Conservation (phyloP, 768 basidiomycete species). For the Saitozyma sp. region DNA sequence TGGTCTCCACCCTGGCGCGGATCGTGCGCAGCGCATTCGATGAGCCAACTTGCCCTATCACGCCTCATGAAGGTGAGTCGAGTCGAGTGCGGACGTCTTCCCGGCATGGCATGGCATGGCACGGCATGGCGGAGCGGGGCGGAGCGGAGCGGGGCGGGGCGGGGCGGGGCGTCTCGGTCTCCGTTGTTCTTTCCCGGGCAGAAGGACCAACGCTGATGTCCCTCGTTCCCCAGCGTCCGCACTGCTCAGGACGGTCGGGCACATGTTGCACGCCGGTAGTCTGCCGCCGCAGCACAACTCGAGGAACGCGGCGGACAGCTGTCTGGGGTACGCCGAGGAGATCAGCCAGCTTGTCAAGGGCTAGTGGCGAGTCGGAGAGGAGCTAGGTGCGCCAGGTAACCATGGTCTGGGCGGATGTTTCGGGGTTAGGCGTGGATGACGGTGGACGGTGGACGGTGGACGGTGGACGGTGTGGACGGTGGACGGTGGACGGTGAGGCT, state of each 20-base stretch:
- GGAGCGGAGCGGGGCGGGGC: too few species aligned
- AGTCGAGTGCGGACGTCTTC: neutral
- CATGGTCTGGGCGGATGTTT: too few species aligned
- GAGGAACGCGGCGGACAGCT: neutral
- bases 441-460: too few species aligned
- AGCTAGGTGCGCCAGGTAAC: too few species aligned
- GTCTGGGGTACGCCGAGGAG: neutral
- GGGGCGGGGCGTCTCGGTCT: too few species aligned
- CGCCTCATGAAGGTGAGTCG: slow-evolving; percentile 5
- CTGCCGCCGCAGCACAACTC: neutral
- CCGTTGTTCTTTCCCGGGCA: neutral
- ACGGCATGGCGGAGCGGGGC: too few species aligned
- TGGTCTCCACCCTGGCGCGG: neutral
- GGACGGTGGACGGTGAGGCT: too few species aligned
- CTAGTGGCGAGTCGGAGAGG: too few species aligned
- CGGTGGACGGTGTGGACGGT: too few species aligned
- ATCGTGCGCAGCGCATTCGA: neutral
- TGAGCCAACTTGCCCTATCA: neutral
- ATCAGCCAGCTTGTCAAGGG: neutral
- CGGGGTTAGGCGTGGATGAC: too few species aligned
- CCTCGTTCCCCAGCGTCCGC: neutral
- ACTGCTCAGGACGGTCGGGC: neutral
- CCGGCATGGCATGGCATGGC: too few species aligned
- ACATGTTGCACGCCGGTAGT: neutral
- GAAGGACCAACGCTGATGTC: neutral